A percentile compares a stretch with the other conserved stretches of the same genome.
Evolutionary conservation across 768 basidiomycete species (phyloP).

Genomic region (Boletus sp.): DNA sequence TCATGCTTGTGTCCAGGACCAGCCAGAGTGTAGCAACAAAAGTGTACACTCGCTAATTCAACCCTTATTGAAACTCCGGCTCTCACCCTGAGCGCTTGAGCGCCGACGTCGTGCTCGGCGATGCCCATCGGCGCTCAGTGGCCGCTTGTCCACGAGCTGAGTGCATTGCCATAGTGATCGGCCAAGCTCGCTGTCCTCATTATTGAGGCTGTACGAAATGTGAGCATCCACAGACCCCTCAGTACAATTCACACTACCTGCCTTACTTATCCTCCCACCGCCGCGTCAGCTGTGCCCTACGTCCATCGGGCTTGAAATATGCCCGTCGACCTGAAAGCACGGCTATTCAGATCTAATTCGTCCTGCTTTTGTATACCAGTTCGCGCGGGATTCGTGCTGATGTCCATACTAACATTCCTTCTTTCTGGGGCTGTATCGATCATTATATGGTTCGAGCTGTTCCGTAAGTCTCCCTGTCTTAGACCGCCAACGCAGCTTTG

Average conservation of each 20-base stretch:
- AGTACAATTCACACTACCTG: not conserved
- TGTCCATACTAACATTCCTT: slow-evolving; percentile 52
- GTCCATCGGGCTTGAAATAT: slow-evolving; percentile 23
- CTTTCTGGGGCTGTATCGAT: slow-evolving; percentile 52
- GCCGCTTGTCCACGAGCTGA: not conserved
- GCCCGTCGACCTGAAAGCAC: slow-evolving; percentile 42
- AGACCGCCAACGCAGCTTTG: not conserved
- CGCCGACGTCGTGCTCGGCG: not conserved
- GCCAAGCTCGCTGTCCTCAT: not conserved
- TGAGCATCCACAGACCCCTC: not conserved
- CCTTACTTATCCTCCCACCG: not conserved
- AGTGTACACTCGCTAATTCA: slow-evolving; percentile 2
- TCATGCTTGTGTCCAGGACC: slow-evolving; percentile 9
- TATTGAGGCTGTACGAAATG: slow-evolving; percentile 2
- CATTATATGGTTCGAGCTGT: slow-evolving; percentile 60
- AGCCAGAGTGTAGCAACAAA: not conserved
- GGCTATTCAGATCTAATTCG: slow-evolving; percentile 47
- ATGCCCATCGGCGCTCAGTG: not conserved
- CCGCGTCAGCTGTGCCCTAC: not conserved
- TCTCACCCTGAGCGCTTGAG: slow-evolving; percentile 4
- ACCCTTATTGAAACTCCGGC: slow-evolving; percentile 21
- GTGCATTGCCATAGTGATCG: slow-evolving; percentile 15
- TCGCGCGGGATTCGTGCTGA: slow-evolving; percentile 54
- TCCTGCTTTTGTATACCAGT: slow-evolving; percentile 67
- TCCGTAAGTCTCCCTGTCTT: slow-evolving; percentile 39